Conservation (phyloP, 805 yeast species). For the Saccharomycopsis olivae region DNA sequence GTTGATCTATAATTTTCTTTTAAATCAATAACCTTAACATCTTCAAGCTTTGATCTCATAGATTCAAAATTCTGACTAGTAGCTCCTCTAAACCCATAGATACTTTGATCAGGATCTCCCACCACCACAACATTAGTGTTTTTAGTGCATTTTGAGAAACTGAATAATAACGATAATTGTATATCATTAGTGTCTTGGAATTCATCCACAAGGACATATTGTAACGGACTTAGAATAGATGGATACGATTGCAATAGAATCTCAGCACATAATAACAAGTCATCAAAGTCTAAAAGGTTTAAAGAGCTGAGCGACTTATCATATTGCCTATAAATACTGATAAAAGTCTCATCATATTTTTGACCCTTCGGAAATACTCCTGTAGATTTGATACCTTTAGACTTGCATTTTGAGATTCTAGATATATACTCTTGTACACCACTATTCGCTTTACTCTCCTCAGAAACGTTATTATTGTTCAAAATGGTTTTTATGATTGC, state of each 20-base stretch:
- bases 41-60: conserved; percentile 31
- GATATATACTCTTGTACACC: not conserved
- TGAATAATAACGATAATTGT: conserved; percentile 60
- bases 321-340: conserved; percentile 39
- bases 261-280: conserved; percentile 50
- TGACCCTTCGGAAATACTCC: not conserved
- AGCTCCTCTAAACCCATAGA: conserved; percentile 82
- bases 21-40: conserved; percentile 33
- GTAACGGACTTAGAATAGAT: conserved; percentile 37
- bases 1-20: conserved; percentile 78
- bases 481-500: not conserved
- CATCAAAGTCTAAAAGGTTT: conserved; percentile 70
- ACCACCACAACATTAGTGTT: conserved; percentile 68
- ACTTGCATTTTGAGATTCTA: conserved; percentile 31
- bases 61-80: conserved; percentile 51
- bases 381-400: not conserved
- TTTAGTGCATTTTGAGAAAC: conserved; percentile 33
- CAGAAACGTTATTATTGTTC: not conserved
- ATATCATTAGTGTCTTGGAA: conserved; percentile 84
- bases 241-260: conserved; percentile 35
- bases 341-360: not conserved
- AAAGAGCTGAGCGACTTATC: conserved; percentile 32
- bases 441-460: not conserved
- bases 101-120: conserved; percentile 96
- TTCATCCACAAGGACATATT: conserved; percentile 83